phyloP scores from a whole-genome alignment of 106 monocot species.

The Acorus calamus region DNA sequence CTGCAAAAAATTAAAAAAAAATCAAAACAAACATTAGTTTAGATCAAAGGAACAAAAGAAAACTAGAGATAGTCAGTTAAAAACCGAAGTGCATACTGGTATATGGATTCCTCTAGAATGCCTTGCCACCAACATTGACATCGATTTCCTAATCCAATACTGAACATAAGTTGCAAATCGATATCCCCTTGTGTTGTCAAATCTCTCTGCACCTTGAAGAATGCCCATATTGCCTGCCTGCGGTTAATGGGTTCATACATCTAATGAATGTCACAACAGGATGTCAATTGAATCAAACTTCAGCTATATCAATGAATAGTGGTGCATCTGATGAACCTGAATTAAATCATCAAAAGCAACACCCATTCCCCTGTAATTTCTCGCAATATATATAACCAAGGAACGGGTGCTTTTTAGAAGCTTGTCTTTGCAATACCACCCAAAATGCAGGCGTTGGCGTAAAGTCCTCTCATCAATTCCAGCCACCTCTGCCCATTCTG shows the following conservation, averaged over 20 bases:
- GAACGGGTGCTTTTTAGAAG: conserved; percentile 52
- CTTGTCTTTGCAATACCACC: conserved; percentile 56
- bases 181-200: conserved; percentile 54
- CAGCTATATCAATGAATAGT: not conserved
- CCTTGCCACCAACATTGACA: conserved; percentile 35
- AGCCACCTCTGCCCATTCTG: conserved; percentile 63
- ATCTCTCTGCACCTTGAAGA: conserved; percentile 72
- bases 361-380: conserved; percentile 56
- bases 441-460: conserved; percentile 34
- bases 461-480: conserved; percentile 43
- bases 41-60: not conserved
- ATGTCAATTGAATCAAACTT: conserved; percentile 6
- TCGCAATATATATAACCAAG: conserved; percentile 49
- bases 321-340: conserved; percentile 40
- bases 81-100: conserved; percentile 37
- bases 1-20: conserved; percentile 24
- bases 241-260: conserved; percentile 6
- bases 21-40: not conserved
- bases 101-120: conserved; percentile 50
- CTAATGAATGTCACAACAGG: conserved; percentile 10
- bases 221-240: conserved; percentile 75
- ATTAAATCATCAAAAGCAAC: conserved; percentile 75
- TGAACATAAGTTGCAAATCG: conserved; percentile 65
- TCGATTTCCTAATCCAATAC: conserved; percentile 72
- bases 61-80: not conserved